Base-by-base conservation (phyloP, 1,284 basidiomycete species). In the Austroboletus rostrupii region DNA sequence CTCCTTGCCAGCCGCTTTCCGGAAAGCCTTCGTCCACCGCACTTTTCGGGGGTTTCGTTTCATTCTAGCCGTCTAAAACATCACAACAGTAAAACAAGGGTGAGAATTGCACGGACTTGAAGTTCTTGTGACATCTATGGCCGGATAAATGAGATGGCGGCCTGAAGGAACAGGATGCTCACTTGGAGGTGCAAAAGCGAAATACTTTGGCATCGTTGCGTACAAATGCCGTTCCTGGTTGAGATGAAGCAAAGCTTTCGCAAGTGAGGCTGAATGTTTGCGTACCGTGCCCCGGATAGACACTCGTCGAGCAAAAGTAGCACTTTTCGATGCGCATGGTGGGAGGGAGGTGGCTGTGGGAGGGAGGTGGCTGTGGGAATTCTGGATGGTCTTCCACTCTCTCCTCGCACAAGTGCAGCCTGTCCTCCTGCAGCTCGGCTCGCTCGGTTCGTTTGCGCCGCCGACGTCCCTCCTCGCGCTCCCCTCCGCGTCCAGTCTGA, bases 21-120 rank as follows among this genome's bases (percentile, higher is more conserved):
- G 83, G 83, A 99, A 99, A 16, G 97, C 97, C 73, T 99, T 99
- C 48, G 97, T 99, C 97, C 97, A 99, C 63, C 92, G 83, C 45
- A 99, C 95, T 75, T 99, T 99, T 57, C 97, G 85, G 43, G 97
- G 97, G 74, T 99, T 99, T 45, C 97, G 89, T 78, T 99, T 99
- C 96, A 99, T 97, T 74, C 93, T 96, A 52, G 43, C 47, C 28
- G 49, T 39, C 36, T 38, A 50, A 43, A 54, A 28, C 2, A 53
- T 46, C 9, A 45, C 47, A 31, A 12, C 26, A 29, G 12, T 38
- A 21, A 36, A 41, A 17, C 29, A 1, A 26, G 23, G 16, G 5
- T 3, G 7, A 2, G 13, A 31, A 14, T 3, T 45, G 41, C 11
- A 44, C 77, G 59, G 60, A 92, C 90, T 97, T 97, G 83, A 97